Evolutionary conservation across 352 stramenopile species (phyloP).

Genomic region (Pythium monospermum): DNA sequence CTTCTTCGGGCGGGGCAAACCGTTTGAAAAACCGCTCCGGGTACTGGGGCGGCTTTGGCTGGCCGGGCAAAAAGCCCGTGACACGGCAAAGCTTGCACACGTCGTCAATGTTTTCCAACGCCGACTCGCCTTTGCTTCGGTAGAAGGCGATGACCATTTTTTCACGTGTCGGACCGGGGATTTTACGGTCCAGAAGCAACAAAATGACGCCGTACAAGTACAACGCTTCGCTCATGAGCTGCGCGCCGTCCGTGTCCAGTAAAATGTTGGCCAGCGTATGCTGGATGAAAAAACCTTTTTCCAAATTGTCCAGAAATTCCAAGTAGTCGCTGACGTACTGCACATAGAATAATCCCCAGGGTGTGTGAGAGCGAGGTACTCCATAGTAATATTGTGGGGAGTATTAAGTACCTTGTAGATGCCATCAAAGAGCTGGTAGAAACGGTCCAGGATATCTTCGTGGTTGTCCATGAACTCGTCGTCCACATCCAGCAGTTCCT

Average conservation of each 20-base stretch:
- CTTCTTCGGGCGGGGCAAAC: conserved; percentile 81
- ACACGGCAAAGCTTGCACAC: conserved; percentile 89
- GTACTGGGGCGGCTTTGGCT: conserved; percentile 84
- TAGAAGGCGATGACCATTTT: conserved; percentile 90
- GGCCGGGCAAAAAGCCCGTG: conserved; percentile 82
- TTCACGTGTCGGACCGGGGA: conserved; percentile 86
- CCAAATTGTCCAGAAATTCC: conserved; percentile 90
- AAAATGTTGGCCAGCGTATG: conserved; percentile 93
- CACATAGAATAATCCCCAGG: conserved; percentile 9
- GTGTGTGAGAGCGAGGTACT: not conserved
- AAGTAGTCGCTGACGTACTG: conserved; percentile 91
- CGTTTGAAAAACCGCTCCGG: conserved; percentile 86
- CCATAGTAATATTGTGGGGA: too few relatives aligned
- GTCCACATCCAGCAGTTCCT: conserved; percentile 67
- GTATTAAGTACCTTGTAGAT: conserved; percentile 36
- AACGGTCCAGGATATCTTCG: conserved; percentile 56
- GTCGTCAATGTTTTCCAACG: conserved; percentile 88
- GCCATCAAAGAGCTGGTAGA: conserved; percentile 74
- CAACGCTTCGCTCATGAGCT: conserved; percentile 92
- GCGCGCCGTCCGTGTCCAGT: conserved; percentile 90
- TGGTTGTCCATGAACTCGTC: conserved; percentile 81
- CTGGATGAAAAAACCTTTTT: conserved; percentile 94
- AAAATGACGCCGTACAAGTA: conserved; percentile 96
- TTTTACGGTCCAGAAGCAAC: conserved; percentile 90
- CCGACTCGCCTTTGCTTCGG: conserved; percentile 84